Percentiles rank a stretch among this genome's conserved stretches.
Conservation (phyloP, 148 eudicot genomes). For the Cornus suecica region DNA sequence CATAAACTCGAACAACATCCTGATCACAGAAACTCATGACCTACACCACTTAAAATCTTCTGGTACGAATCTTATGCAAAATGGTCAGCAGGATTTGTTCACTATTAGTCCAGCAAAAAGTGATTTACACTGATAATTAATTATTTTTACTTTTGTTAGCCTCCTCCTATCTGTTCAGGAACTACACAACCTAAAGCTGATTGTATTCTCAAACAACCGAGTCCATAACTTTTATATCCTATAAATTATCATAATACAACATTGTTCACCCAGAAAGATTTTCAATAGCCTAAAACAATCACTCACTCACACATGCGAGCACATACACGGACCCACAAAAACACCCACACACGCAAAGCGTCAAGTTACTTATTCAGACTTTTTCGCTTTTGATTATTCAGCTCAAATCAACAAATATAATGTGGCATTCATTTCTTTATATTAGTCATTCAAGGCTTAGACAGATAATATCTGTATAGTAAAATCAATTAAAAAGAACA, state of each 20-base stretch:
- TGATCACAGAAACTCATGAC: background rate
- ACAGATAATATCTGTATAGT: background rate
- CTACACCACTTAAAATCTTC: background rate
- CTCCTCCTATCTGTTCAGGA: background rate
- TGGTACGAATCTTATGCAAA: background rate
- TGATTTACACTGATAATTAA: background rate
- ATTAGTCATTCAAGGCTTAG: background rate
- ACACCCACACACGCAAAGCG: too few species aligned
- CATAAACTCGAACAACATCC: background rate
- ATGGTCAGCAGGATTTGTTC: background rate
- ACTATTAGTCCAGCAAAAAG: background rate
- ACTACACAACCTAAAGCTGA: background rate
- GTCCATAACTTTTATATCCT: background rate
- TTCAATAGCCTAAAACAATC: too few species aligned
- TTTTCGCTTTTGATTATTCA: too few species aligned
- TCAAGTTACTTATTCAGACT: too few species aligned
- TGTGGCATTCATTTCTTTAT: background rate
- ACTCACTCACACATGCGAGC: too few species aligned
- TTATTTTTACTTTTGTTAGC: background rate
- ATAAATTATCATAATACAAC: background rate
- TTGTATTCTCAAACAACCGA: background rate
- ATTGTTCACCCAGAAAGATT: background rate
- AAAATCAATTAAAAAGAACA: background rate
- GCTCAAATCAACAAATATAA: background rate
- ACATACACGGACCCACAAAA: too few species aligned